A percentile compares a stretch with the other conserved stretches of the same genome.
Conservation (phyloP, 495 filamentous ascomycete genomes). For the Cudoniella acicularis region DNA sequence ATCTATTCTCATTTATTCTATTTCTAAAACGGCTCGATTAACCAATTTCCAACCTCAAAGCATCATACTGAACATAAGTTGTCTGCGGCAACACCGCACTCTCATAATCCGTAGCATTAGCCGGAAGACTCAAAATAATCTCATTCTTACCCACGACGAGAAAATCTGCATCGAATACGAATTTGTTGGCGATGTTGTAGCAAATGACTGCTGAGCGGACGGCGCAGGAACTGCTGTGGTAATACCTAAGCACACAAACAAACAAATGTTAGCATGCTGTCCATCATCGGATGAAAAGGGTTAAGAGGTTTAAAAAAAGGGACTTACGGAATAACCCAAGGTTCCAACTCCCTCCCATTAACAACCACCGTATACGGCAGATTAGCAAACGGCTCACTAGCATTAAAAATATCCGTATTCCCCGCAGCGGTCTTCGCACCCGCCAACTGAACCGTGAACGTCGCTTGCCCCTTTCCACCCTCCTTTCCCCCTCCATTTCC, state of each 20-base stretch:
- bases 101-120: slow-evolving; percentile 50
- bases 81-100: slow-evolving; percentile 45
- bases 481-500: slow-evolving; percentile 15
- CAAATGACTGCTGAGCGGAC: slow-evolving; percentile 52
- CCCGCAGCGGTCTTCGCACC: slow-evolving; percentile 54
- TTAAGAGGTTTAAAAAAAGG: too few relatives aligned
- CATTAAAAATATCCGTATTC: slow-evolving; percentile 51
- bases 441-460: slow-evolving; percentile 53
- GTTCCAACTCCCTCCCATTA: slow-evolving; percentile 38
- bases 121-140: slow-evolving; percentile 47
- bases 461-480: slow-evolving; percentile 40
- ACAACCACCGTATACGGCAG: slow-evolving; percentile 38
- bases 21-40: too few relatives aligned
- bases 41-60: slow-evolving; percentile 47
- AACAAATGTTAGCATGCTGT: too few relatives aligned
- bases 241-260: slow-evolving; percentile 26
- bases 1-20: too few relatives aligned
- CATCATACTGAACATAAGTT: slow-evolving; percentile 59
- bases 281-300: too few relatives aligned
- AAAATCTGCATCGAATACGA: slow-evolving; percentile 42
- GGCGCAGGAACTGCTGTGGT: slow-evolving; percentile 46
- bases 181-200: slow-evolving; percentile 51
- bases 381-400: slow-evolving; percentile 42
- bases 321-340: slow-evolving; percentile 45
- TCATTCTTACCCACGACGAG: slow-evolving; percentile 44